phyloP scores from a whole-genome alignment of 106 monocot species.

The Triglochin maritima region DNA sequence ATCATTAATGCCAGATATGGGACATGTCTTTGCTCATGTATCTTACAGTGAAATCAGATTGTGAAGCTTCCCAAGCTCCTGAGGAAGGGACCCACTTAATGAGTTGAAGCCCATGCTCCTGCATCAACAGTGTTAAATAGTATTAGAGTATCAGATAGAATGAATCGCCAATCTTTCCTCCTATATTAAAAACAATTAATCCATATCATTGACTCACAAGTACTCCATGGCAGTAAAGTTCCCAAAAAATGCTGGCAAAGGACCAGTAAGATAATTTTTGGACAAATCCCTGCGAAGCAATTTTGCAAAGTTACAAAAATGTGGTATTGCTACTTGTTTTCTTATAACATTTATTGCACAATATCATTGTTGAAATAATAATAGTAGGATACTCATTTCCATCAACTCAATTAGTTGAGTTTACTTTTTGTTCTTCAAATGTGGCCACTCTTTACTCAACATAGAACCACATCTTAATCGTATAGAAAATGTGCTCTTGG shows the following conservation, averaged over 20 bases:
- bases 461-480: too few species aligned
- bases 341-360: background rate
- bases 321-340: background rate
- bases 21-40: too few species aligned
- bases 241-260: conserved; percentile 11
- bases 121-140: background rate
- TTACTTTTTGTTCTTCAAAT: too few species aligned
- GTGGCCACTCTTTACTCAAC: too few species aligned
- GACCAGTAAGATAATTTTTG: conserved; percentile 12
- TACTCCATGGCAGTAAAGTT: conserved; percentile 4
- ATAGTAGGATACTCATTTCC: too few species aligned
- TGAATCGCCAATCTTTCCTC: too few species aligned
- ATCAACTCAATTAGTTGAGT: too few species aligned
- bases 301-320: background rate
- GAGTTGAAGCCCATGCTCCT: conserved; percentile 4
- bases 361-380: background rate
- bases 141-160: background rate
- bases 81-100: conserved; percentile 1
- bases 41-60: conserved; percentile 8
- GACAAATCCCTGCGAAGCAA: conserved; percentile 2
- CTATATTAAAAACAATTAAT: background rate
- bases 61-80: conserved; percentile 6
- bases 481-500: too few species aligned
- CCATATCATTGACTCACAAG: conserved; percentile 4
- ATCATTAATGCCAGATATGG: too few species aligned